These are phyloP conservation scores for Cyclostephanos invisitatus DNA, from an alignment of 108 stramenopile species.

Conservation along the genomic window DNA sequence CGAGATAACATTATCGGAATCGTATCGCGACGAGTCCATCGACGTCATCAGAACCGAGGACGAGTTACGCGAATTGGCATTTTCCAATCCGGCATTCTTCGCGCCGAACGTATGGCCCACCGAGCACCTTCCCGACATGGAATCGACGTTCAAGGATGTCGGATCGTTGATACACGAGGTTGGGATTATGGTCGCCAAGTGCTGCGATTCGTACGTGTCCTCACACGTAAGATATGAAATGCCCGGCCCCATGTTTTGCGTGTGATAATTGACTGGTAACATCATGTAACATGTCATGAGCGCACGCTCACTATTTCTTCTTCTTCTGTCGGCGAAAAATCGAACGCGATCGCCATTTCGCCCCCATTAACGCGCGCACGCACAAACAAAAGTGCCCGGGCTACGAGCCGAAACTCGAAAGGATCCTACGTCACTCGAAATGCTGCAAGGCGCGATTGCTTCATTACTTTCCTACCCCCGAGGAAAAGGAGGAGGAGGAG, in stretches of 20 bases:
- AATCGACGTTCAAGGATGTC: slow-evolving; percentile 73
- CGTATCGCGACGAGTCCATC: slow-evolving; percentile 29
- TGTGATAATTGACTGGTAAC: too few species aligned
- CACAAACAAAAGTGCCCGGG: slow-evolving; percentile 27
- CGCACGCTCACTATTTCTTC: background rate
- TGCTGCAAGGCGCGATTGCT: slow-evolving; percentile 90
- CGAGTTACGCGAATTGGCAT: slow-evolving; percentile 30
- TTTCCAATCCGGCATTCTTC: slow-evolving; percentile 62
- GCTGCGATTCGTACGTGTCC: slow-evolving; percentile 77
- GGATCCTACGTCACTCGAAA: slow-evolving; percentile 60
- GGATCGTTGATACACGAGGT: slow-evolving; percentile 73
- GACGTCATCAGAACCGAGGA: slow-evolving; percentile 28
- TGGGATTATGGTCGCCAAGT: slow-evolving; percentile 74
- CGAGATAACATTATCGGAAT: slow-evolving; percentile 19
- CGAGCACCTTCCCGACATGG: slow-evolving; percentile 68
- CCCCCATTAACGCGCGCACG: background rate
- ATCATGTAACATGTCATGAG: too few species aligned
- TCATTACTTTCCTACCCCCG: slow-evolving; percentile 84
- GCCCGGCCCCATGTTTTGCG: too few species aligned
- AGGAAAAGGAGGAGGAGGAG: slow-evolving; percentile 7
- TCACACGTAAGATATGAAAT: slow-evolving; percentile 32
- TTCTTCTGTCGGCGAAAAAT: too few species aligned
- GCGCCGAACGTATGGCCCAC: slow-evolving; percentile 87
- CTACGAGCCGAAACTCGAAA: slow-evolving; percentile 54
- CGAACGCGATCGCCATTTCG: too few species aligned